These are phyloP conservation scores for Acrodontium crateriforme DNA, from an alignment of 2,329 filamentous ascomycete species.

Conservation along the genomic window DNA sequence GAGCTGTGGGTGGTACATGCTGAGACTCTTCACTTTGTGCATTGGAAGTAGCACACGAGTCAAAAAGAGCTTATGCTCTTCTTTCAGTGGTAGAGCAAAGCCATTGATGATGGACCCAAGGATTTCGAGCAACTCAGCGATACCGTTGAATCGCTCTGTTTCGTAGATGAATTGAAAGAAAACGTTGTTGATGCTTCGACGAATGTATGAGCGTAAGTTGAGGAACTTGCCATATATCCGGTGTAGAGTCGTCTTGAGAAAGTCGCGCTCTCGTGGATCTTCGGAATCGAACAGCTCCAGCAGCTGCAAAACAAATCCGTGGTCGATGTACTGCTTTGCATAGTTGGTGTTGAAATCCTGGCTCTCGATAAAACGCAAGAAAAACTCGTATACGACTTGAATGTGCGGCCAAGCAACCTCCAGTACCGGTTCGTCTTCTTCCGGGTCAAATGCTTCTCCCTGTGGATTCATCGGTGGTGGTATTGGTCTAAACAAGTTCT, in stretches of 20 bases:
- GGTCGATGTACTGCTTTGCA: slow-evolving; percentile 96
- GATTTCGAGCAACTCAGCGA: slow-evolving; percentile 91
- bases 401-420: slow-evolving; percentile 99
- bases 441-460: slow-evolving; percentile 94
- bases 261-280: slow-evolving; percentile 90
- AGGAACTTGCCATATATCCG: slow-evolving; percentile 98
- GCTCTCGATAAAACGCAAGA: slow-evolving; percentile 95
- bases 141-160: slow-evolving; percentile 95
- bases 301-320: slow-evolving; percentile 87
- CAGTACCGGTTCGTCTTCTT: slow-evolving; percentile 94
- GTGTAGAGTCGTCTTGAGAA: slow-evolving; percentile 94
- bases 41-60: slow-evolving; percentile 84
- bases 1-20: slow-evolving; percentile 98
- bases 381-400: slow-evolving; percentile 98
- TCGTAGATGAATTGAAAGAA: slow-evolving; percentile 99
- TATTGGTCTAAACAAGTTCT: slow-evolving; percentile 94
- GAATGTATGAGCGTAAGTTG: slow-evolving; percentile 91
- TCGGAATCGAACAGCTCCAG: slow-evolving; percentile 98
- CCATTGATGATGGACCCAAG: slow-evolving; percentile 98
- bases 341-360: slow-evolving; percentile 99
- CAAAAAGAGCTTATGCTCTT: slow-evolving; percentile 96
- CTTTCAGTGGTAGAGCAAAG: slow-evolving; percentile 89
- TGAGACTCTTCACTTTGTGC: slow-evolving; percentile 96
- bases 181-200: slow-evolving; percentile 98
- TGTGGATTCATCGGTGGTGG: slow-evolving; percentile 95